Evolutionary conservation across 371 early-diverging fungal species (phyloP).

Genomic region (Mucor piriformis): DNA sequence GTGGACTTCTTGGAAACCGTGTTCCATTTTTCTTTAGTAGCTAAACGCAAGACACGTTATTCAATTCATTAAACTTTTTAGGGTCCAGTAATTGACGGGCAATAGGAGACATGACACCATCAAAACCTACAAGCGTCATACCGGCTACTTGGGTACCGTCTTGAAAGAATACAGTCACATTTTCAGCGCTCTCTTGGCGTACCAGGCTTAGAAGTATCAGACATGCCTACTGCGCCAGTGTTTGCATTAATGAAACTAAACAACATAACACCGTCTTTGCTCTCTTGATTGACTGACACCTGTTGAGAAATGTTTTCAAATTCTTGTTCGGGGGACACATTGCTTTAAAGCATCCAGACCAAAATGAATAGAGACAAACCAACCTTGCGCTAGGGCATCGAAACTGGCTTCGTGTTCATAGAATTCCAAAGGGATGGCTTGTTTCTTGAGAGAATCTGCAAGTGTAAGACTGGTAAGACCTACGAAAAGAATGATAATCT

Average conservation of each 20-base stretch:
- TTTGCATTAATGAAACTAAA: constrained; percentile 9
- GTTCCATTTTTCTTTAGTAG: constrained; percentile 6
- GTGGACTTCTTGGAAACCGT: neutral
- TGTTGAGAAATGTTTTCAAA: constrained; percentile 11
- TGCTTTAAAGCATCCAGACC: constrained; percentile 8
- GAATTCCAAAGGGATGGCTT: constrained; percentile 28
- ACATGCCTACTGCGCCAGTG: neutral
- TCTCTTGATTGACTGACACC: constrained; percentile 6
- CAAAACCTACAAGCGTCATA: constrained; percentile 15
- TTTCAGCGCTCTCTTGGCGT: neutral
- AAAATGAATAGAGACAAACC: constrained; percentile 29
- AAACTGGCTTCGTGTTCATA: constrained; percentile 34
- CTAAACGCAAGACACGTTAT: neutral
- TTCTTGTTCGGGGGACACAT: constrained; percentile 6
- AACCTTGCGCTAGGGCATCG: constrained; percentile 29
- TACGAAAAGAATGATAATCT: constrained; percentile 38
- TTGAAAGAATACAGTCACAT: constrained; percentile 25
- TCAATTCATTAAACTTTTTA: neutral
- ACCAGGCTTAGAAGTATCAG: neutral
- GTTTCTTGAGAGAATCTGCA: constrained; percentile 27
- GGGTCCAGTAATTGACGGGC: constrained; percentile 17
- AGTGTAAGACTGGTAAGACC: constrained; percentile 42
- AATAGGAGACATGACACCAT: constrained; percentile 18
- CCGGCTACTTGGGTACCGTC: constrained; percentile 29
- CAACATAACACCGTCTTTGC: neutral